These are phyloP conservation scores for Dipteronia sinensis DNA, from an alignment of 345 rosid genomes.

Conservation along the genomic window DNA sequence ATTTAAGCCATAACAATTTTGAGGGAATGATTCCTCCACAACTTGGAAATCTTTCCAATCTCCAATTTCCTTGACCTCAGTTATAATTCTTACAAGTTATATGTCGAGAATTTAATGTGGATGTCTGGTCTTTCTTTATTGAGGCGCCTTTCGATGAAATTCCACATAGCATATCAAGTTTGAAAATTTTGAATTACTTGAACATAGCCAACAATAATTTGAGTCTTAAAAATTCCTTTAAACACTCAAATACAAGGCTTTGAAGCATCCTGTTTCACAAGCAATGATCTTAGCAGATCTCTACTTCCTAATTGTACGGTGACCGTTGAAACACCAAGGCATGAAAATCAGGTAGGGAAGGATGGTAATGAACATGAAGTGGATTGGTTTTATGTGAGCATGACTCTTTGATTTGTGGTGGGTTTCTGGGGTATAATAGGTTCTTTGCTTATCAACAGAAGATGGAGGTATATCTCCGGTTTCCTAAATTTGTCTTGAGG, in stretches of 20 bases:
- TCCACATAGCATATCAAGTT: no score
- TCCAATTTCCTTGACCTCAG: constrained; percentile 21
- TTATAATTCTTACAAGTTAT: neutral
- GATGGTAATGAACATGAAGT: no score
- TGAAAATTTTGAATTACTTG: no score
- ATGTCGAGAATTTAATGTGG: constrained; percentile 18
- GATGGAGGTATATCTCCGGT: neutral
- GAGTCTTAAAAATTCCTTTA: no score
- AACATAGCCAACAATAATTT: no score
- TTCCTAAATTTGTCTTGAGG: neutral
- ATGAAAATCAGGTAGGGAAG: no score
- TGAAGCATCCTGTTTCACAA: no score
- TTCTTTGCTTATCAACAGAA: no score
- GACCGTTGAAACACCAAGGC: no score
- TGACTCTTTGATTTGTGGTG: no score
- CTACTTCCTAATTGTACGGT: neutral
- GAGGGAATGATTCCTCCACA: constrained; percentile 26
- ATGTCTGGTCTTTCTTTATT: constrained; percentile 15
- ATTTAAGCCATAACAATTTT: neutral
- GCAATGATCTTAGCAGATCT: neutral
- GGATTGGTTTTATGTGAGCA: no score
- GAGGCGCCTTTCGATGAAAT: neutral
- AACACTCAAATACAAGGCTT: no score
- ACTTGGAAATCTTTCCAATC: constrained; percentile 31
- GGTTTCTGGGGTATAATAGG: neutral